phyloP scores from a whole-genome alignment of 2,329 filamentous ascomycete genomes.

The Hymenotorrendiella dingleyae region DNA sequence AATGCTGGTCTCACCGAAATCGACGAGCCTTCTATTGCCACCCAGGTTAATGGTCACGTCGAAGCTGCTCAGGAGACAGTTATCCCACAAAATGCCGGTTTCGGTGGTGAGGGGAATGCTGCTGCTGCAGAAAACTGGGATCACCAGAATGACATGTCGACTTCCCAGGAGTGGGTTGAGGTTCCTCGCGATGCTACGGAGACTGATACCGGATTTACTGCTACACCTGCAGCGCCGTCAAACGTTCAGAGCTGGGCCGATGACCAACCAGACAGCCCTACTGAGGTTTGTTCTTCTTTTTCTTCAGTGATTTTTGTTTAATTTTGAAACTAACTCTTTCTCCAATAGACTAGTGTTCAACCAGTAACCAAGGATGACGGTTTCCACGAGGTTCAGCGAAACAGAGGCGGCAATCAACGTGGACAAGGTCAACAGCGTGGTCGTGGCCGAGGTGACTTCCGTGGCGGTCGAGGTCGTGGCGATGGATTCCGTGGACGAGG shows the following conservation, averaged over 20 bases:
- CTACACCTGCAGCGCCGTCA: constrained; percentile 47
- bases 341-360: constrained; percentile 26
- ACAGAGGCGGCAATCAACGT: constrained; percentile 26
- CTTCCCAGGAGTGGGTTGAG: constrained; percentile 39
- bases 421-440: neutral
- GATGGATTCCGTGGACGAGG: constrained; percentile 44
- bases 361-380: constrained; percentile 51
- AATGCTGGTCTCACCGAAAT: constrained; percentile 65
- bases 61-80: constrained; percentile 34
- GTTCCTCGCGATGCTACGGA: constrained; percentile 70
- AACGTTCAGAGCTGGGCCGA: constrained; percentile 75
- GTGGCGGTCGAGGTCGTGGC: constrained; percentile 42
- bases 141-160: constrained; percentile 28
- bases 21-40: constrained; percentile 38
- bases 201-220: constrained; percentile 60
- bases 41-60: constrained; percentile 39
- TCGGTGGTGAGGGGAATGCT: constrained; percentile 45
- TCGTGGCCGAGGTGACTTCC: constrained; percentile 45
- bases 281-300: constrained; percentile 35
- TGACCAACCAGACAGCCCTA: constrained; percentile 56
- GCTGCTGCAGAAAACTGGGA: constrained; percentile 66
- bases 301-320: neutral
- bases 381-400: constrained; percentile 64
- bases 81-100: constrained; percentile 44
- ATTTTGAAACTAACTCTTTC: too few relatives aligned